A percentile compares a stretch with the other conserved stretches of the same genome.
Evolutionary conservation across 805 yeast genomes (phyloP).

Genomic region (Dipodascopsis tothii): DNA sequence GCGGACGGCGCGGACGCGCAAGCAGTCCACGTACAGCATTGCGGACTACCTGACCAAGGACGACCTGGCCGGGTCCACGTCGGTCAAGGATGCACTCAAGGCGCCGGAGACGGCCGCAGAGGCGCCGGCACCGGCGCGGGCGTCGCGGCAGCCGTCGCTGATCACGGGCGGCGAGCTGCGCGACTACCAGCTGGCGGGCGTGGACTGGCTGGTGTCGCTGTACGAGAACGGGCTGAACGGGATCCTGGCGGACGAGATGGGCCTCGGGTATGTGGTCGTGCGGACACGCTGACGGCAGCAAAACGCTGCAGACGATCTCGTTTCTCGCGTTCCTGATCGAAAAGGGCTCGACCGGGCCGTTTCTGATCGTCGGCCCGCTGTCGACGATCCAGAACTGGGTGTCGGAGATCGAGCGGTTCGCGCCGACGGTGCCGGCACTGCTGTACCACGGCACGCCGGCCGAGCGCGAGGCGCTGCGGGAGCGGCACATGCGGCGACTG

Average conservation of each 20-base stretch:
- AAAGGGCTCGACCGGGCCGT: slow-evolving; percentile 71
- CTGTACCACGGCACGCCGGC: slow-evolving; percentile 59
- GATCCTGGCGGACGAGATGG: slow-evolving; percentile 96
- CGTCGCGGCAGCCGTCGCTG: slow-evolving; percentile 43
- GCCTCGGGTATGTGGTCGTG: slow-evolving; percentile 50
- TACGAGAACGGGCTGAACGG: slow-evolving; percentile 94
- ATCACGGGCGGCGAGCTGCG: slow-evolving; percentile 57
- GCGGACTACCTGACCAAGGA: slow-evolving; percentile 5
- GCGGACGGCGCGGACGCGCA: no score
- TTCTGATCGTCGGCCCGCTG: slow-evolving; percentile 69
- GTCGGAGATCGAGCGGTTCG: slow-evolving; percentile 60
- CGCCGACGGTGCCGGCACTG: slow-evolving; percentile 59
- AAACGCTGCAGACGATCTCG: slow-evolving; percentile 82
- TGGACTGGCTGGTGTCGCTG: slow-evolving; percentile 81
- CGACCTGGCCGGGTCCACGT: no score
- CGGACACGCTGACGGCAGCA: slow-evolving; percentile 26
- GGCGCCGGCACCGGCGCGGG: slow-evolving; percentile 1
- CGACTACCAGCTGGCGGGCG: slow-evolving; percentile 80
- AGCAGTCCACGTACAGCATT: slow-evolving; percentile 6
- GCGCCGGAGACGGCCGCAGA: slow-evolving; percentile 10
- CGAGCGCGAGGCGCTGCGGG: slow-evolving; percentile 44
- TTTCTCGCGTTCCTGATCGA: slow-evolving; percentile 68
- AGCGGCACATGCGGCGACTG: slow-evolving; percentile 25
- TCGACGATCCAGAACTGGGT: slow-evolving; percentile 85
- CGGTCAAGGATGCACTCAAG: no score